Base-by-base conservation (phyloP, 768 basidiomycete genomes). In the Calocybe cyanea region DNA sequence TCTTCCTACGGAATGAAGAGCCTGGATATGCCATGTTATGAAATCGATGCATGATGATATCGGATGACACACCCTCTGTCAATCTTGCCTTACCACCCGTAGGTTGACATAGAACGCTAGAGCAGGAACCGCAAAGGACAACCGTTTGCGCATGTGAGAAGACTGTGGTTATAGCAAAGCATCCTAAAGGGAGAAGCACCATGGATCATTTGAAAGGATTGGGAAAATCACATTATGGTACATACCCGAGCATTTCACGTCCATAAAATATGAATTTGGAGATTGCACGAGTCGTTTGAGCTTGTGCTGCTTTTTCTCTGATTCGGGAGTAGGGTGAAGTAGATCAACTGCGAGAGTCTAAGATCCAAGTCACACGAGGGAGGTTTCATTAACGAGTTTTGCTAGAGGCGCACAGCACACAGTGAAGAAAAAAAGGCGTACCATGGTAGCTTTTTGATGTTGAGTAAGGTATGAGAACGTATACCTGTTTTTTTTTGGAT, bases 101-200 rank as follows among this genome's bases (percentile, higher is more conserved):
- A 43, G 95, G 95, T 68, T 97, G 95, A 81, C 94, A 97, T 57
- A 99, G 78, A 50, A 97, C 87, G 58, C 85, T 88, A 45, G 89
- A 81, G 80, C 96, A 99, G 39, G 89, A 85, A 45, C 80, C 80
- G 68, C 96, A 99, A 61, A 92, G 75, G 40, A 97, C 93, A 52
- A 97, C 96, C 52, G 92, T 95, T 72, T 97, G 93, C 31, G 95
- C 94, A 70, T 99, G 95, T 55, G 96, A 98, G 84, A 99, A 99
- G 60, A 98, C 94, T 56, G 92, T 94, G 59, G 92, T 93, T 68
- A 92, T 91, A 57, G 84, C 81, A 67, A 92, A 92, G 78, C 92
- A 95, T 53, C 92, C 92, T 90, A 42, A n/a, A 49, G 44, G 53
- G 15, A 39, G 18, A 57, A 53, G 51, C 19, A 46, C 44, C 48